These are phyloP conservation scores for Colletotrichum acutatum DNA, from an alignment of 2,329 filamentous ascomycete genomes.

Conservation along the genomic window DNA sequence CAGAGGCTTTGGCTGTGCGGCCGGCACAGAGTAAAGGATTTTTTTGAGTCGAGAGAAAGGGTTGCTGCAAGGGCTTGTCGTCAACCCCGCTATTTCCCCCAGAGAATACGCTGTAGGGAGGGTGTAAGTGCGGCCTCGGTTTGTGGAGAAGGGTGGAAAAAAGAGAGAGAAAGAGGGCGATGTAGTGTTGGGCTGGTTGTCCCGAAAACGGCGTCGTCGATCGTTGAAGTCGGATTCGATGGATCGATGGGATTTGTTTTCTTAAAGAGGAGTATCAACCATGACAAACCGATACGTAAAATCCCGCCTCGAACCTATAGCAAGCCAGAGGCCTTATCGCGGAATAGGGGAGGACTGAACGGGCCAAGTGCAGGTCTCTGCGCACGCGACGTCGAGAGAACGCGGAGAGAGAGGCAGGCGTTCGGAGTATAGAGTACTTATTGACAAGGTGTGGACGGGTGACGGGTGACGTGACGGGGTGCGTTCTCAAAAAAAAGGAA, in stretches of 20 bases:
- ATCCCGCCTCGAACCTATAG: constrained; percentile 24
- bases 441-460: constrained; percentile 1
- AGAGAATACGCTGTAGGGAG: constrained; percentile 27
- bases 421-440: too few species aligned
- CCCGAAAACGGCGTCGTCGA: constrained; percentile 26
- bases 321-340: constrained; percentile 28
- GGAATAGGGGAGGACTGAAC: constrained; percentile 31
- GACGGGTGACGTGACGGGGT: constrained; percentile 29
- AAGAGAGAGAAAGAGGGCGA: constrained; percentile 7
- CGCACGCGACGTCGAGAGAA: constrained; percentile 1
- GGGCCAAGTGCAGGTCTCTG: constrained; percentile 32
- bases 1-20: constrained; percentile 16
- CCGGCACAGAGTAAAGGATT: not conserved
- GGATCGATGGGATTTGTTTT: constrained; percentile 24
- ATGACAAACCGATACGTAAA: constrained; percentile 33
- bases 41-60: constrained; percentile 18
- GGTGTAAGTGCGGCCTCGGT: constrained; percentile 34
- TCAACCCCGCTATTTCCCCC: constrained; percentile 37
- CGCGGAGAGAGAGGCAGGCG: not conserved
- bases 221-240: not conserved
- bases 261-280: constrained; percentile 21
- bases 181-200: constrained; percentile 8
- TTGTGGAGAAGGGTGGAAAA: constrained; percentile 20
- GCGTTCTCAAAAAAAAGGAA: constrained; percentile 13
- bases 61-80: constrained; percentile 33